phyloP scores from a whole-genome alignment of 2,329 filamentous ascomycete genomes.

The Colletotrichum nymphaeae region DNA sequence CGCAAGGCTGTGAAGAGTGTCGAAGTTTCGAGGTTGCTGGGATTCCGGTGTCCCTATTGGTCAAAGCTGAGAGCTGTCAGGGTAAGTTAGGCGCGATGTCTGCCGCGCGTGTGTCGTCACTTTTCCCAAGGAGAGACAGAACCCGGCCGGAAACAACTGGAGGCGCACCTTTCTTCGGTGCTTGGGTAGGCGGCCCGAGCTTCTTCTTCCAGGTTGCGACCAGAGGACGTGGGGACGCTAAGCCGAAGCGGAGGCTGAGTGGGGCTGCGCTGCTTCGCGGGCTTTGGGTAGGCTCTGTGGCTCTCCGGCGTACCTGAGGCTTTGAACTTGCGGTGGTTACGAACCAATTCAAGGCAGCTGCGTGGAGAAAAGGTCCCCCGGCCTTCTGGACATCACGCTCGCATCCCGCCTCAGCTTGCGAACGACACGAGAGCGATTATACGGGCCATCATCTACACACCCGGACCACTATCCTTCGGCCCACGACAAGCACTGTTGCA shows the following conservation, averaged over 20 bases:
- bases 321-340: constrained; percentile 16
- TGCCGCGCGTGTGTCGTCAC: constrained; percentile 26
- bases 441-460: neutral
- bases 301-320: constrained; percentile 20
- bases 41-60: constrained; percentile 17
- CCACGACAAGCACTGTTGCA: neutral
- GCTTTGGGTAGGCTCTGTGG: neutral
- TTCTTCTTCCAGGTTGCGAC: neutral
- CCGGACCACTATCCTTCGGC: neutral
- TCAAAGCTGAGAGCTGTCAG: constrained; percentile 19
- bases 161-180: neutral
- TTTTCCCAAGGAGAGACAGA: neutral
- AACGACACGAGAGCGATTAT: constrained; percentile 6
- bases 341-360: constrained; percentile 35
- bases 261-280: neutral
- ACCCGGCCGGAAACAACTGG: neutral
- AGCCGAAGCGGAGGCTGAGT: too few species aligned
- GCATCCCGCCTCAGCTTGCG: constrained; percentile 6
- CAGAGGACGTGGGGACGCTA: neutral
- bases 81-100: constrained; percentile 19
- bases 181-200: constrained; percentile 7
- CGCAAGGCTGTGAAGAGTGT: constrained; percentile 23
- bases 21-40: neutral
- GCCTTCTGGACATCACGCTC: constrained; percentile 23
- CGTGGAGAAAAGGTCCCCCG: constrained; percentile 32